Evolutionary conservation across 23 red algal genomes (phyloP).

Genomic region (Gracilariopsis chorda): DNA sequence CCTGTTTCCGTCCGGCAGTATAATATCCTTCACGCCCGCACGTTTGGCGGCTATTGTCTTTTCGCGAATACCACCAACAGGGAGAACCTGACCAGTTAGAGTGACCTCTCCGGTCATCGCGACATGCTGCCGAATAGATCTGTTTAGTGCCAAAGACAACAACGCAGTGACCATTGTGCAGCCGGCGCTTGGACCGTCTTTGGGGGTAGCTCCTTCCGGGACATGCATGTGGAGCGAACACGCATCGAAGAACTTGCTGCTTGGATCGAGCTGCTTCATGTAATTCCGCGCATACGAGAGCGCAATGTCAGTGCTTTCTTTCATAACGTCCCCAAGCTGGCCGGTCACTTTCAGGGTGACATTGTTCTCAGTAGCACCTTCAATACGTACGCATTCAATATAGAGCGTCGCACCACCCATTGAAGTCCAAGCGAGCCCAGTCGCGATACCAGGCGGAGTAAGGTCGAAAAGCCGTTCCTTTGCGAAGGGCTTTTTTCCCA

Average conservation of each 20-base stretch:
- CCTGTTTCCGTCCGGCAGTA: constrained; percentile 77
- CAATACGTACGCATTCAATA: constrained; percentile 81
- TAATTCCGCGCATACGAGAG: constrained; percentile 79
- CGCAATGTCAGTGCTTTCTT: constrained; percentile 93
- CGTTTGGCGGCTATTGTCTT: constrained; percentile 93
- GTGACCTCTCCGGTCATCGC: constrained; percentile 98
- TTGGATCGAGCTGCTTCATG: constrained; percentile 49
- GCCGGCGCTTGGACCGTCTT: constrained; percentile 79
- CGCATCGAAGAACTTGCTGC: constrained; percentile 87
- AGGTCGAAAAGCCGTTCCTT: constrained; percentile 73
- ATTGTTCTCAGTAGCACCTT: constrained; percentile 4
- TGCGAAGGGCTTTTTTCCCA: constrained; percentile 82
- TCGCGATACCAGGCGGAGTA: constrained; percentile 80
- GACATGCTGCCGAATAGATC: constrained; percentile 60
- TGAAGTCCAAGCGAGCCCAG: constrained; percentile 90
- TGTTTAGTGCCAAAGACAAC: constrained; percentile 72
- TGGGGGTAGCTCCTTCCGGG: constrained; percentile 96
- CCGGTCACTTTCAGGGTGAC: constrained; percentile 73
- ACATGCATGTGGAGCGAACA: constrained; percentile 89
- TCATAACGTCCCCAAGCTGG: constrained; percentile 95
- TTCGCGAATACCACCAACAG: constrained; percentile 91
- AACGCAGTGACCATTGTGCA: constrained; percentile 92
- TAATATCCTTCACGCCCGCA: constrained; percentile 73
- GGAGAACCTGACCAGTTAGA: constrained; percentile 87
- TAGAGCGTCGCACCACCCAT: constrained; percentile 90